Percentiles rank a stretch among this genome's conserved stretches.
phyloP scores from a whole-genome alignment of 106 monocot species.

The Triglochin maritima region DNA sequence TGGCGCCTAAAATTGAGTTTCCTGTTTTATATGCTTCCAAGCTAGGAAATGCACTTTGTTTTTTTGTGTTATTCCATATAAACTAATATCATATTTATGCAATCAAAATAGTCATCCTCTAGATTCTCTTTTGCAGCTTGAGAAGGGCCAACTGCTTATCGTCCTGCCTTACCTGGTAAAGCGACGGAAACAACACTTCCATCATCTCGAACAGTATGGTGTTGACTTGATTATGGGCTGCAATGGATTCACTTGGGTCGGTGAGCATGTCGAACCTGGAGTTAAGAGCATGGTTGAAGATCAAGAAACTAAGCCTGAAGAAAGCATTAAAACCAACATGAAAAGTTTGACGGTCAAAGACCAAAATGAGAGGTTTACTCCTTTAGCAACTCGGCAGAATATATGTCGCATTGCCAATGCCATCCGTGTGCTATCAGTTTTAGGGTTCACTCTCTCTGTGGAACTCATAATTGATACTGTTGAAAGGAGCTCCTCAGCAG shows the following conservation, averaged over 20 bases:
- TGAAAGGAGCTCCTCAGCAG: constrained; percentile 37
- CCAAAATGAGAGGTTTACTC: constrained; percentile 20
- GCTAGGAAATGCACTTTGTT: no score
- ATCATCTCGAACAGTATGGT: constrained; percentile 69
- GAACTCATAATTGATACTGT: constrained; percentile 50
- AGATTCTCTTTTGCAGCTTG: constrained; percentile 40
- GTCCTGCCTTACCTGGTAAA: constrained; percentile 81
- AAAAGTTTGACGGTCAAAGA: not conserved
- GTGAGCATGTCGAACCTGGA: constrained; percentile 44
- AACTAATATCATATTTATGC: no score
- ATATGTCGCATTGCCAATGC: constrained; percentile 90
- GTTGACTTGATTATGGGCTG: constrained; percentile 88
- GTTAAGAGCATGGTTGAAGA: constrained; percentile 30
- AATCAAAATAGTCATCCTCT: no score
- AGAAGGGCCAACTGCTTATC: constrained; percentile 72
- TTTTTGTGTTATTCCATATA: no score
- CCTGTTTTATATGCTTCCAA: no score
- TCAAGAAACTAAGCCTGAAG: constrained; percentile 6
- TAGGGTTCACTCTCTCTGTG: constrained; percentile 69
- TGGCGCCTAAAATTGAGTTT: no score
- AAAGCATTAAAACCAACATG: not conserved
- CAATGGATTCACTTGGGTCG: constrained; percentile 91
- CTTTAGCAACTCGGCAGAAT: constrained; percentile 46
- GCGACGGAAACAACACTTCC: constrained; percentile 91
- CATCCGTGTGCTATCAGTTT: constrained; percentile 44